Evolutionary conservation across 352 stramenopile species (phyloP).

Genomic region (Pythium graminicola): DNA sequence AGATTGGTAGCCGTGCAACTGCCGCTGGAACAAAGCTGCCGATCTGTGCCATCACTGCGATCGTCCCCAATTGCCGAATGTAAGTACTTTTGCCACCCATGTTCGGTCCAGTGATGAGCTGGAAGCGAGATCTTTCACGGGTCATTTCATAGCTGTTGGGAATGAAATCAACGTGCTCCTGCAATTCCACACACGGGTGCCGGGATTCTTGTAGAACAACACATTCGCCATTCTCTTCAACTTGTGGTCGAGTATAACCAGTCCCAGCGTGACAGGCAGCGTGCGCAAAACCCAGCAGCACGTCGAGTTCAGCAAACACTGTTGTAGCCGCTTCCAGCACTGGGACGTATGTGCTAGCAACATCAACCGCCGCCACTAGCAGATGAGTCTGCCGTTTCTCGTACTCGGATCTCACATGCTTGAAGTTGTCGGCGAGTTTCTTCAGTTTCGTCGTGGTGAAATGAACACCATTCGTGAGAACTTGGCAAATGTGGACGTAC

Average conservation of each 20-base stretch:
- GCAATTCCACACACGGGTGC: constrained; percentile 98
- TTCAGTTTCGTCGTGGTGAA: constrained; percentile 94
- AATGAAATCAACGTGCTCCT: constrained; percentile 96
- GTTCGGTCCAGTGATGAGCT: constrained; percentile 98
- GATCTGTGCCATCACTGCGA: constrained; percentile 95
- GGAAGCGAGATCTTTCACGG: constrained; percentile 81
- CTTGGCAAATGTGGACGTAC: constrained; percentile 89
- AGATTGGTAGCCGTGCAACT: constrained; percentile 88
- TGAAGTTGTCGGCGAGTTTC: constrained; percentile 78
- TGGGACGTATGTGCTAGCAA: constrained; percentile 94
- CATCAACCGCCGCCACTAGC: constrained; percentile 89
- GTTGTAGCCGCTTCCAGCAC: constrained; percentile 90
- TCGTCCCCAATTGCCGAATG: constrained; percentile 95
- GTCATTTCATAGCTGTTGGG: constrained; percentile 95
- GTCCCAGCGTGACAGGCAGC: constrained; percentile 89
- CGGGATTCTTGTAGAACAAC: constrained; percentile 81
- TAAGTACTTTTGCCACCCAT: constrained; percentile 99
- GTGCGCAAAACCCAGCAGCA: constrained; percentile 92
- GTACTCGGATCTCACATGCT: constrained; percentile 87
- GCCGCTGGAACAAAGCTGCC: constrained; percentile 95
- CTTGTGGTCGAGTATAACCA: constrained; percentile 58
- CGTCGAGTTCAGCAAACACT: constrained; percentile 91
- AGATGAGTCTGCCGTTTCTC: constrained; percentile 88
- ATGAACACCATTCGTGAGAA: constrained; percentile 97
- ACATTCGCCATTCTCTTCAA: constrained; percentile 51